phyloP scores from a whole-genome alignment of 768 basidiomycete species.

The Chiua virens region DNA sequence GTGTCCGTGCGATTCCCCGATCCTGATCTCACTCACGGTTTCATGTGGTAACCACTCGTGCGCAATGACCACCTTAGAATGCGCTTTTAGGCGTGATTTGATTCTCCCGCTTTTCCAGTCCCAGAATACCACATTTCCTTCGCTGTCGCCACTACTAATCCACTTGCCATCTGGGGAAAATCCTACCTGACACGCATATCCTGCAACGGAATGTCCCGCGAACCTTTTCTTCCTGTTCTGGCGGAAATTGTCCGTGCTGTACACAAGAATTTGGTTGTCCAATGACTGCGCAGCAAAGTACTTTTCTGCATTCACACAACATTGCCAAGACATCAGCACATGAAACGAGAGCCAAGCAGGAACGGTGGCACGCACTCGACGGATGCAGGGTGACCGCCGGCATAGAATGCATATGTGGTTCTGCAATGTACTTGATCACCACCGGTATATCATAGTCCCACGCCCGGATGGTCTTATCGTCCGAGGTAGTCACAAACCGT shows the following conservation, averaged over 20 bases:
- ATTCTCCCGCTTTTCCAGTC: constrained; percentile 99
- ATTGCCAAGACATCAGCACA: constrained; percentile 16
- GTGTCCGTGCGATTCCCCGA: neutral
- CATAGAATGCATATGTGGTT: constrained; percentile 99
- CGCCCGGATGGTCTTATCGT: constrained; percentile 97
- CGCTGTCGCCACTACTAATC: constrained; percentile 95
- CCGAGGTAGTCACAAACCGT: constrained; percentile 96
- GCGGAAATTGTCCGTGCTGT: constrained; percentile 96
- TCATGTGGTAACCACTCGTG: constrained; percentile 99
- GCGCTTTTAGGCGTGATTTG: constrained; percentile 85
- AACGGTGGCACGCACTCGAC: constrained; percentile 64
- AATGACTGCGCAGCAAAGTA: constrained; percentile 97
- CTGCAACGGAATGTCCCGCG: constrained; percentile 94
- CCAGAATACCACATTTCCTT: constrained; percentile 97
- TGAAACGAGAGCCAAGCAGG: constrained; percentile 1
- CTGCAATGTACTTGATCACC: constrained; percentile 99
- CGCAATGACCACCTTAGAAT: constrained; percentile 94
- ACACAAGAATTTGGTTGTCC: constrained; percentile 97
- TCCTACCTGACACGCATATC: constrained; percentile 95
- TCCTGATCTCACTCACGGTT: constrained; percentile 57
- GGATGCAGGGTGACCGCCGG: constrained; percentile 96
- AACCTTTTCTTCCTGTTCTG: constrained; percentile 99
- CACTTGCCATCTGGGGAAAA: constrained; percentile 99
- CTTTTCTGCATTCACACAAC: constrained; percentile 57
- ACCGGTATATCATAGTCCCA: constrained; percentile 99